phyloP scores from a whole-genome alignment of 2,329 filamentous ascomycete species.

The Alternaria sp. region DNA sequence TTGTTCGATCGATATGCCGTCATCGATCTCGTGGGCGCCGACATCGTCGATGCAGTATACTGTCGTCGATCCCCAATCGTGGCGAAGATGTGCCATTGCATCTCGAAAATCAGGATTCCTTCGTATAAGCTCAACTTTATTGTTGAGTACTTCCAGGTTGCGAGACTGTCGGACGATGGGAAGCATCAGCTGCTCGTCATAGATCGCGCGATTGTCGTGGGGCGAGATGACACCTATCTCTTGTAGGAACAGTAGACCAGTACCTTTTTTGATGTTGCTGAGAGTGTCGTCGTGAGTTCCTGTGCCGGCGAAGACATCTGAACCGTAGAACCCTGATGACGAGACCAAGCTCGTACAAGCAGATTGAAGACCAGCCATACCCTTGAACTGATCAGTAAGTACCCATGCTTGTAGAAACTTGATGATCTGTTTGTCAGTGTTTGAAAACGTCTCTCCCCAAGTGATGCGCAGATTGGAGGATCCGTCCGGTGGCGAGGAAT shows the following conservation, averaged over 20 bases:
- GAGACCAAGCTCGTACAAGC: constrained; percentile 72
- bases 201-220: constrained; percentile 74
- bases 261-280: constrained; percentile 35
- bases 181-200: constrained; percentile 64
- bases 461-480: constrained; percentile 26
- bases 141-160: constrained; percentile 55
- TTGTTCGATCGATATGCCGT: constrained; percentile 76
- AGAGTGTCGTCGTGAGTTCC: constrained; percentile 17
- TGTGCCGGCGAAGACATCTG: constrained; percentile 39
- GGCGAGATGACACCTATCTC: constrained; percentile 77
- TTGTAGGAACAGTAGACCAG: constrained; percentile 73
- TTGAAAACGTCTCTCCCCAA: constrained; percentile 56
- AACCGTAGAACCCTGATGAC: constrained; percentile 67
- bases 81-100: constrained; percentile 65
- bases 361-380: constrained; percentile 63
- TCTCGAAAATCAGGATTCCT: constrained; percentile 57
- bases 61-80: constrained; percentile 66
- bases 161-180: constrained; percentile 58
- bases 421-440: constrained; percentile 66
- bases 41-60: constrained; percentile 78
- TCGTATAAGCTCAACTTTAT: constrained; percentile 35
- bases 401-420: constrained; percentile 73
- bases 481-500: constrained; percentile 28
- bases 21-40: constrained; percentile 76
- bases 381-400: constrained; percentile 38